phyloP scores from a whole-genome alignment of 768 basidiomycete genomes.

The Lactarius vividus region DNA sequence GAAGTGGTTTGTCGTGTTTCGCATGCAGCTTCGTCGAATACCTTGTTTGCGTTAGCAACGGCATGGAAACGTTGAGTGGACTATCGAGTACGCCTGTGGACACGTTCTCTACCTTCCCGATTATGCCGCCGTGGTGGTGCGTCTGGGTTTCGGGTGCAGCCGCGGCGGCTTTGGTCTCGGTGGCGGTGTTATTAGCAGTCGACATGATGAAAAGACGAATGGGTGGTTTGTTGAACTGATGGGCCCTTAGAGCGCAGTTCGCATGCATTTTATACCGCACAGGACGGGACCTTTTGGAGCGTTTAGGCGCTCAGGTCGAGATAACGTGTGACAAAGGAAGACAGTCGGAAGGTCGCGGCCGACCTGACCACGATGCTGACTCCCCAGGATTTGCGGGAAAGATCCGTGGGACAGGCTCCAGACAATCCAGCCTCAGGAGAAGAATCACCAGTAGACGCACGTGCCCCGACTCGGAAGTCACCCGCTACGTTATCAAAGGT shows the following conservation, averaged over 20 bases:
- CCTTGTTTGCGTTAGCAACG: not conserved
- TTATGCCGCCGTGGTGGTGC: not conserved
- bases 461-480: not conserved
- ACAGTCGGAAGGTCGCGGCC: not conserved
- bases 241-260: not conserved
- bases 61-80: not conserved
- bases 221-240: not conserved
- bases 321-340: not conserved
- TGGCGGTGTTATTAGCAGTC: not conserved
- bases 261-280: not conserved
- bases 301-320: not conserved
- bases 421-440: not conserved
- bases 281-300: no score
- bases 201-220: not conserved
- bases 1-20: not conserved
- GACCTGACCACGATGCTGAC: conserved; percentile 1
- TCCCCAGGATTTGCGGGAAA: not conserved
- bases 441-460: not conserved
- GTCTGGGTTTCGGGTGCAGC: not conserved
- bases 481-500: no score
- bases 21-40: not conserved
- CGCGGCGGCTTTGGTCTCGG: not conserved
- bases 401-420: not conserved
- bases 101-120: conserved; percentile 1
- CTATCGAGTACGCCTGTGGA: not conserved